Conservation (phyloP, 1,284 basidiomycete genomes). For the Trametes versicolor region DNA sequence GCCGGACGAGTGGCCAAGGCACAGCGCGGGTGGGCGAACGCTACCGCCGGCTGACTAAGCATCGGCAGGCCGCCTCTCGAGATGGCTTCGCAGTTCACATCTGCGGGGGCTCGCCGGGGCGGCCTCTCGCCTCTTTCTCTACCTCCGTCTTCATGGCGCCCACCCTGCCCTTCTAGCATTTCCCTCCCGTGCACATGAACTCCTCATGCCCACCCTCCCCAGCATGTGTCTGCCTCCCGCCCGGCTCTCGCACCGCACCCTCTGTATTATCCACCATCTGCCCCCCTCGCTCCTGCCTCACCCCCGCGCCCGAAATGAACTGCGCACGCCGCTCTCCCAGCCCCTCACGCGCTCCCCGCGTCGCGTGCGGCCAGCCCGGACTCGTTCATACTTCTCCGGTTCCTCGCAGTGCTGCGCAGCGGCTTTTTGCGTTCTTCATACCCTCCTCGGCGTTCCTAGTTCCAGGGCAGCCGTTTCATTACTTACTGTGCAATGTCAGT, state of each 20-base stretch:
- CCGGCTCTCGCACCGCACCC: constrained; percentile 25
- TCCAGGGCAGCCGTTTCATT: constrained; percentile 23
- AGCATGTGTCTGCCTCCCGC: constrained; percentile 12
- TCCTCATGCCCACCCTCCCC: constrained; percentile 30
- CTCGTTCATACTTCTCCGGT: constrained; percentile 12
- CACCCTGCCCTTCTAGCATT: constrained; percentile 21
- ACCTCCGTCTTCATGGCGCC: constrained; percentile 24
- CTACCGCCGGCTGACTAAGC: constrained; percentile 38
- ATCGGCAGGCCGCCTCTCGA: constrained; percentile 23
- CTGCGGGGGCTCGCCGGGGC: not conserved
- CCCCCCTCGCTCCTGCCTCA: not conserved
- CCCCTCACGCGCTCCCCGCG: constrained; percentile 1
- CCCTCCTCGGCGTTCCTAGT: constrained; percentile 5
- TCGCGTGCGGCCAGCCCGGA: not conserved
- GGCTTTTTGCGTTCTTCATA: not conserved
- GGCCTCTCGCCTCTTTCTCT: constrained; percentile 12
- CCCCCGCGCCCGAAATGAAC: constrained; percentile 3
- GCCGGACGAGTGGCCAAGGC: constrained; percentile 37
- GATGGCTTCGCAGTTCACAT: constrained; percentile 24
- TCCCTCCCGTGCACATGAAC: constrained; percentile 27
- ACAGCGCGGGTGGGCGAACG: constrained; percentile 19
- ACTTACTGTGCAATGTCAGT: constrained; percentile 22
- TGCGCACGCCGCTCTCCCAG: not conserved
- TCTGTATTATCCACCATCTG: constrained; percentile 5
- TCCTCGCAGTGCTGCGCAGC: constrained; percentile 8